Evolutionary conservation across 2,329 filamentous ascomycete genomes (phyloP).

Genomic region (Hymenoscyphus scutula): DNA sequence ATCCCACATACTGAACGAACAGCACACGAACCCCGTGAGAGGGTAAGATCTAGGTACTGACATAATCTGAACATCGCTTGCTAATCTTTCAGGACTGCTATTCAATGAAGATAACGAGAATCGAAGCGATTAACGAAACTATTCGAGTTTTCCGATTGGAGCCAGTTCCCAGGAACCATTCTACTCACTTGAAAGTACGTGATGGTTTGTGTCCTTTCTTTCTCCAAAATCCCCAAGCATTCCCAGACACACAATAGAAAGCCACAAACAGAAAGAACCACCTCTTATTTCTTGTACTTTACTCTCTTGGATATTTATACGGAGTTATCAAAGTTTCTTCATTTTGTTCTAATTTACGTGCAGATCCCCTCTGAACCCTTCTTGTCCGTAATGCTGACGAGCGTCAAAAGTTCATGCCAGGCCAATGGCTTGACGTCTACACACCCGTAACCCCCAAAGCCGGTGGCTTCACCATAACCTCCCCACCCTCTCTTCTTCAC

Average conservation of each 20-base stretch:
- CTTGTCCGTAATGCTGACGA: not conserved
- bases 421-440: constrained; percentile 86
- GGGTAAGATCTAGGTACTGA: constrained; percentile 41
- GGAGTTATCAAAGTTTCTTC: not conserved
- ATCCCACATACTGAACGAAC: constrained; percentile 69
- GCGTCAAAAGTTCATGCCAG: constrained; percentile 63
- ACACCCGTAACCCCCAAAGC: constrained; percentile 66
- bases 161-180: constrained; percentile 46
- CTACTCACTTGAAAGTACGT: constrained; percentile 43
- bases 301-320: not conserved
- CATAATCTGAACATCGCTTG: not conserved
- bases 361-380: not conserved
- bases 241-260: too few relatives aligned
- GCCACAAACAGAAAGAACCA: too few relatives aligned
- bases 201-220: constrained; percentile 6
- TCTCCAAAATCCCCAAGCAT: not conserved
- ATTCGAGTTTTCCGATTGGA: constrained; percentile 67
- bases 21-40: constrained; percentile 67
- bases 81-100: not conserved
- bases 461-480: constrained; percentile 87
- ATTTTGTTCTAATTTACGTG: not conserved
- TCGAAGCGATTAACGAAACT: constrained; percentile 62
- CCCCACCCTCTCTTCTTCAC: constrained; percentile 51
- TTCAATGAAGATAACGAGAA: constrained; percentile 54
- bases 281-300: too few relatives aligned